phyloP scores from a whole-genome alignment of 306 rosid species.

The Luffa aegyptiaca region DNA sequence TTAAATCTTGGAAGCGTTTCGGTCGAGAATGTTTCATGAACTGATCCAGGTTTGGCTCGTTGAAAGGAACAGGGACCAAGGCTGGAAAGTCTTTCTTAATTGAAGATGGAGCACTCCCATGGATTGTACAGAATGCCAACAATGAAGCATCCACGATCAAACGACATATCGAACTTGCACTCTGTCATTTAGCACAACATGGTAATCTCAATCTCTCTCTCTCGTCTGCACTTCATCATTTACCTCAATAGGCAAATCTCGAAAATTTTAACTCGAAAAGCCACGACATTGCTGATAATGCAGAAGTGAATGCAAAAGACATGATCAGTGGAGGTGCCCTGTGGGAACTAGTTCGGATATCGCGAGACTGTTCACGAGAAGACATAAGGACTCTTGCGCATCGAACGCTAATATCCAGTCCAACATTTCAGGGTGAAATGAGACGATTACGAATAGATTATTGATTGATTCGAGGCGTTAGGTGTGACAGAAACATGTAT shows the following conservation, averaged over 20 bases:
- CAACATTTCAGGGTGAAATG: slow-evolving; percentile 79
- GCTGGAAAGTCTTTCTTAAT: slow-evolving; percentile 75
- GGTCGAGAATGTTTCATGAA: background rate
- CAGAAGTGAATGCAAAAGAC: slow-evolving; percentile 91
- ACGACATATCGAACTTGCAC: slow-evolving; percentile 94
- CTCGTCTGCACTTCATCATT: background rate
- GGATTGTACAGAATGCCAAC: slow-evolving; percentile 95
- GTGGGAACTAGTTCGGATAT: slow-evolving; percentile 89
- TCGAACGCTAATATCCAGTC: slow-evolving; percentile 66
- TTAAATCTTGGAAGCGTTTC: background rate
- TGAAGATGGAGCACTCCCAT: slow-evolving; percentile 91
- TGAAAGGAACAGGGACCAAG: slow-evolving; percentile 52
- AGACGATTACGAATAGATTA: slow-evolving; percentile 53
- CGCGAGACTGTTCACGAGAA: slow-evolving; percentile 85
- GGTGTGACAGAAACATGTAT: background rate
- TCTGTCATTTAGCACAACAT: slow-evolving; percentile 92
- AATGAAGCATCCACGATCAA: slow-evolving; percentile 77
- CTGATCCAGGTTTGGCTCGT: background rate
- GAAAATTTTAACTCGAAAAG: background rate
- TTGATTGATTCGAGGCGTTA: slow-evolving; percentile 22
- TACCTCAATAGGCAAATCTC: too few species aligned
- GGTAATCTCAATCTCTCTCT: slow-evolving; percentile 30
- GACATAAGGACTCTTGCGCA: slow-evolving; percentile 90
- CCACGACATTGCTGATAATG: slow-evolving; percentile 7
- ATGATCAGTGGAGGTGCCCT: slow-evolving; percentile 86